Conservation (phyloP, 768 basidiomycete genomes). For the Suillus bovinus region DNA sequence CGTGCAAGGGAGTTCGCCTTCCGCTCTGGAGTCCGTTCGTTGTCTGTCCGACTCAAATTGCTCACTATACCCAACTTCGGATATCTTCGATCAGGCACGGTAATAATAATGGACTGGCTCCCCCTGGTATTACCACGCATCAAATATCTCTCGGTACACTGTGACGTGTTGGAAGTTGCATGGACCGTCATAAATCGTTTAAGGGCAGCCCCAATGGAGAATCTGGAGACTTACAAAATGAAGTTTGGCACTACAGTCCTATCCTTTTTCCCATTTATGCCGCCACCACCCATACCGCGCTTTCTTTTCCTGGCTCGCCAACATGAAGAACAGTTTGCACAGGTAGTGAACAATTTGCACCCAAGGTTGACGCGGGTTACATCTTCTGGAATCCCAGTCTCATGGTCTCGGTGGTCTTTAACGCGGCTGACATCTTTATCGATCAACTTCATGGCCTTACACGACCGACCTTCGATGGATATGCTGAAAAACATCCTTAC, state of each 20-base stretch:
- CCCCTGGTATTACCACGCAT: too few relatives aligned
- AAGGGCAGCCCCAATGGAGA: constrained; percentile 3
- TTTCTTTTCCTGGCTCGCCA: background rate
- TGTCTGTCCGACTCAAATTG: constrained; percentile 9
- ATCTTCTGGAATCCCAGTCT: background rate
- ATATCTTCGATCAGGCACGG: too few relatives aligned
- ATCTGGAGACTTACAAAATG: background rate
- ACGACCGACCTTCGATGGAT: constrained; percentile 4
- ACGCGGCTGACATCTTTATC: constrained; percentile 8
- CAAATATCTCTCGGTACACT: too few relatives aligned
- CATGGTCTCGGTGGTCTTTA: constrained; percentile 9
- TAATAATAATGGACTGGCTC: too few relatives aligned
- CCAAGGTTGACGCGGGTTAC: background rate
- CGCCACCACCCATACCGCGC: background rate
- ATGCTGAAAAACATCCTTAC: background rate
- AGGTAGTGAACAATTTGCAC: too few relatives aligned
- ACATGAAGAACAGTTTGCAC: background rate
- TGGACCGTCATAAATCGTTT: background rate
- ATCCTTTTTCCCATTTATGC: too few relatives aligned
- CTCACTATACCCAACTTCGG: background rate
- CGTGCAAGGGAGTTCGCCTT: background rate
- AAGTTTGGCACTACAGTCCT: too few relatives aligned
- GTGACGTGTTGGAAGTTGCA: too few relatives aligned
- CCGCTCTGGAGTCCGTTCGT: constrained; percentile 4
- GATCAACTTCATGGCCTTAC: constrained; percentile 4